phyloP scores from a whole-genome alignment of 805 yeast genomes.

The Wickerhamiella nectarea region DNA sequence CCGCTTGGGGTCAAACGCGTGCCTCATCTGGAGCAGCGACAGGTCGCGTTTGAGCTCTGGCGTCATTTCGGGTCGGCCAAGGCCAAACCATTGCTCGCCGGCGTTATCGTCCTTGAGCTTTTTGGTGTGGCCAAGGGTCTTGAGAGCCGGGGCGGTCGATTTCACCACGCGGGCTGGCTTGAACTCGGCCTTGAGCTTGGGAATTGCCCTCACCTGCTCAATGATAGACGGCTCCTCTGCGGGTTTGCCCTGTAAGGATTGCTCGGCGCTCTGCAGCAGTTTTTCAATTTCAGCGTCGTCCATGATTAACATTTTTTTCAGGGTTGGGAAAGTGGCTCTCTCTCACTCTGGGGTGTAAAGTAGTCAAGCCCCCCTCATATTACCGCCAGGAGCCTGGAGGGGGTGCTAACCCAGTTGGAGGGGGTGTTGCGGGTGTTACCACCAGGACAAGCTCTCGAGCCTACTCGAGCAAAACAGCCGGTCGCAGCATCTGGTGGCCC shows the following conservation, averaged over 20 bases:
- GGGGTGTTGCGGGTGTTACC: too few relatives aligned
- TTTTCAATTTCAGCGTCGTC: constrained; percentile 6
- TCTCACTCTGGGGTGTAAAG: too few relatives aligned
- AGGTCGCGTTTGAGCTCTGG: constrained; percentile 63
- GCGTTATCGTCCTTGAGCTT: constrained; percentile 27
- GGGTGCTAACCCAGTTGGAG: too few relatives aligned
- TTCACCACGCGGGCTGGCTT: background rate
- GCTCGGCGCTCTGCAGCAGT: background rate
- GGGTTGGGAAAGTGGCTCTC: background rate
- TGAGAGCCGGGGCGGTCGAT: constrained; percentile 7
- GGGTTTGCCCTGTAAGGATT: background rate
- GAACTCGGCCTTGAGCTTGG: constrained; percentile 11
- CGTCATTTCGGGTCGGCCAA: constrained; percentile 66
- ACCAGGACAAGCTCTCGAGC: too few relatives aligned
- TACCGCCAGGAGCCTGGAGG: too few relatives aligned
- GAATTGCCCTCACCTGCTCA: constrained; percentile 19
- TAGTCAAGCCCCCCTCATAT: too few relatives aligned
- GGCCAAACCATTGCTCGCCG: constrained; percentile 63
- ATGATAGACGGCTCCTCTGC: constrained; percentile 15
- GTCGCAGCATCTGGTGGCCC: too few relatives aligned
- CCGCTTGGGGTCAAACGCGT: constrained; percentile 87
- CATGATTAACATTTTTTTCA: constrained; percentile 3
- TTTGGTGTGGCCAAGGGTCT: constrained; percentile 22
- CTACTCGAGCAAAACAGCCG: too few relatives aligned
- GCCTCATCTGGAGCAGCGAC: constrained; percentile 66